These are phyloP conservation scores for Vaccinium macrocarpon DNA, from an alignment of 148 eudicot species.

Conservation along the genomic window DNA sequence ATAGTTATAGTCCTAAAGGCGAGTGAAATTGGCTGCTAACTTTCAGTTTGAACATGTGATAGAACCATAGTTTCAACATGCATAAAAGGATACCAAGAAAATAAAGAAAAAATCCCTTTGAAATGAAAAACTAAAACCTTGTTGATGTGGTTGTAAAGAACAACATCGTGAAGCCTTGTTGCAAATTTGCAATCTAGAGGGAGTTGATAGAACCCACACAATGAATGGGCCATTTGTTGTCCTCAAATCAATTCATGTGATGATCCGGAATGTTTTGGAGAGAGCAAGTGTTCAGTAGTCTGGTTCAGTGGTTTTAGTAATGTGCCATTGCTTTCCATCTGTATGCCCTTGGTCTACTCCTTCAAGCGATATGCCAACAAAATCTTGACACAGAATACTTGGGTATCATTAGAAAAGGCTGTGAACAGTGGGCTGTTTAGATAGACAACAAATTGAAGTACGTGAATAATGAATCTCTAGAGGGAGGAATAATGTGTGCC, in stretches of 20 bases:
- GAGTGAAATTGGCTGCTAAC: slow-evolving; percentile 3
- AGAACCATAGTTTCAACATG: not conserved
- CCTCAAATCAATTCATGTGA: no score
- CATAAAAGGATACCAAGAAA: not conserved
- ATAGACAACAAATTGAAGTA: not conserved
- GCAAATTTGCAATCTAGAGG: not conserved
- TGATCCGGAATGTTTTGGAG: not conserved
- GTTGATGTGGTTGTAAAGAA: not conserved
- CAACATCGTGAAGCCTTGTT: not conserved
- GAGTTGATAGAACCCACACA: no score
- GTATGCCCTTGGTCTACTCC: not conserved
- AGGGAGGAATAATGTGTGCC: not conserved
- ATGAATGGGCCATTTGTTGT: not conserved
- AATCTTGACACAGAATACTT: not conserved
- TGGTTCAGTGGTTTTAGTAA: not conserved
- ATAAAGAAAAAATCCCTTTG: not conserved
- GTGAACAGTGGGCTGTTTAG: not conserved
- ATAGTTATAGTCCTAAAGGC: not conserved
- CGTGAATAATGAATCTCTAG: not conserved
- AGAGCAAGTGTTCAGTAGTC: slow-evolving; percentile 1
- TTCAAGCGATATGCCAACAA: not conserved
- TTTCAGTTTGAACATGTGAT: not conserved
- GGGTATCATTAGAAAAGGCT: not conserved
- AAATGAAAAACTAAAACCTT: not conserved
- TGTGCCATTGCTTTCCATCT: not conserved